Evolutionary conservation across 768 basidiomycete genomes (phyloP), one percentile per base, ranked within the genome.

Genomic region (Psilocybe subaeruginosa): DNA sequence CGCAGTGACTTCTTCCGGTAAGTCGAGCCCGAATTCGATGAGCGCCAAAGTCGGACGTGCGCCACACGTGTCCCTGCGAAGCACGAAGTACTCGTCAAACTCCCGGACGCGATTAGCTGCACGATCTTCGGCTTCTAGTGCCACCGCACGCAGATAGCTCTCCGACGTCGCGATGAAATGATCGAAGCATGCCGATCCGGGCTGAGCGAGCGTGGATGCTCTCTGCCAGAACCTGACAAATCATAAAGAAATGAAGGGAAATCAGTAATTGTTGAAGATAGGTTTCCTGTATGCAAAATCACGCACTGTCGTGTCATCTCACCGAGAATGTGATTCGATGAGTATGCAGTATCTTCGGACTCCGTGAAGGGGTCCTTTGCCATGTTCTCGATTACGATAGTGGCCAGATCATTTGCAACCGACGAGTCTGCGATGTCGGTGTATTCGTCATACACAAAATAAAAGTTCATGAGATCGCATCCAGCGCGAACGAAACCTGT

Each of bases 1-100:
- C n/a, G 78, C 74, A 61, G 82, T 74, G 61, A 86, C 81, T 55
- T 82, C 76, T 23, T 85, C 80, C 0, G 85, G 84, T 23, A 88
- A 68, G 64, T 85, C 79, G 39, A 87, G 77, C 2, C 82, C 82
- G 57, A 85, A 85, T 64, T 89, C 85, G 59, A 82, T 81, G 3
- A 85, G 72, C 14, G 78, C 78, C 60, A 83, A 81, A 54, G 81
- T 77, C 0, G 83, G 80, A 58, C 81, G 81, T 65, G 78, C 81
- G 8, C 80, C 85, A 56, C 79, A 82, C 9, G 84, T 85, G 54
- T 85, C 78, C 31, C 86, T 78, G 49, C 87, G 78, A 47, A 86
- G 73, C 12, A 71, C 62, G 57, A 87, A 76, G 68, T 86, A 88
- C 12, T 80, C 78, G 56, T 86, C 82, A 27, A 87, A 73, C 62